A percentile compares a stretch with the other conserved stretches of the same genome.
Conservation (phyloP, 352 stramenopile species). For the Phytopythium sindhum region DNA sequence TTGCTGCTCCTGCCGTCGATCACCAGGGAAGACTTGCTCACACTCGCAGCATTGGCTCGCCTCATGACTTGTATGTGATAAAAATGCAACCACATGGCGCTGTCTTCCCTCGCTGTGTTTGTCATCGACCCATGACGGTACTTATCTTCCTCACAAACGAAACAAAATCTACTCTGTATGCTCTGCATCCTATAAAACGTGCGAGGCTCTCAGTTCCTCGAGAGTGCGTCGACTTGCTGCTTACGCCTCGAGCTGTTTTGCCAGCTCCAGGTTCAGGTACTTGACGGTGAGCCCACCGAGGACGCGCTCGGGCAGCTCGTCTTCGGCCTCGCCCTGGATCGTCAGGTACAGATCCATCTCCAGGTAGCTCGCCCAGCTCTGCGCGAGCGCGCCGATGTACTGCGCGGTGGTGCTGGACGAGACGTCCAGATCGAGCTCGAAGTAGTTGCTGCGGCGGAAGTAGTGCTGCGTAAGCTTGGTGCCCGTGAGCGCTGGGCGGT, state of each 20-base stretch:
- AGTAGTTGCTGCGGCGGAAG: conserved; percentile 74
- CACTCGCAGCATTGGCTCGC: background rate
- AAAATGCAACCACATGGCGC: background rate
- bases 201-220: background rate
- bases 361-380: conserved; percentile 69
- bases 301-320: conserved; percentile 76
- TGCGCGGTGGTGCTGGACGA: conserved; percentile 68
- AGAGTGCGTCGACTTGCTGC: background rate
- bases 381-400: conserved; percentile 78
- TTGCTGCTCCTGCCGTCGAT: background rate
- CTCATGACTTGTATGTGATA: background rate
- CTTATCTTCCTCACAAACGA: background rate
- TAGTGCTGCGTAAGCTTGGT: conserved; percentile 88
- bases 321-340: conserved; percentile 60
- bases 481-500: conserved; percentile 79
- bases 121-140: background rate
- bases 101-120: background rate
- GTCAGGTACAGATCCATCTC: conserved; percentile 81
- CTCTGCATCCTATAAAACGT: background rate
- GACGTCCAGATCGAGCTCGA: conserved; percentile 87
- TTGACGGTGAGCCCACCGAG: conserved; percentile 54
- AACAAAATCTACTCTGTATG: conserved; percentile 1
- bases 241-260: conserved; percentile 29
- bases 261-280: conserved; percentile 59
- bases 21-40: background rate